Conservation (phyloP, 108 stramenopile genomes). For the Discostella pseudostelligera region DNA sequence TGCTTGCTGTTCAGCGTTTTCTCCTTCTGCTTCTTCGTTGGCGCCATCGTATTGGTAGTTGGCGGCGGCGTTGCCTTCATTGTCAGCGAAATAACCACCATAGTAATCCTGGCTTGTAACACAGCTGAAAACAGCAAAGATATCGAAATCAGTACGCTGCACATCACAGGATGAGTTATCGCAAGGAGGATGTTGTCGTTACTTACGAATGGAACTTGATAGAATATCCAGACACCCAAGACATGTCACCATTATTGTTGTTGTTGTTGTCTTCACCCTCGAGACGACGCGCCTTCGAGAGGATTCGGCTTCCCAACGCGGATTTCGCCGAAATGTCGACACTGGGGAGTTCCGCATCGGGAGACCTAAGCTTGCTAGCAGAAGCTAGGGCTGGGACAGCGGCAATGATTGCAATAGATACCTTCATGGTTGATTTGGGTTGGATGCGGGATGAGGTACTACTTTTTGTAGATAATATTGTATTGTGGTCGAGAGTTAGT, state of each 20-base stretch:
- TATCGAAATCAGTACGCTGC: no score
- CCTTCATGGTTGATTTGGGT: slow-evolving; percentile 3
- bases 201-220: slow-evolving; percentile 74
- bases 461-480: neutral
- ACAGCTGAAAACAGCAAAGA: slow-evolving; percentile 6
- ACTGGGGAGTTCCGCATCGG: slow-evolving; percentile 5
- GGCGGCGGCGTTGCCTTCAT: neutral
- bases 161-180: no score
- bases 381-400: slow-evolving; percentile 25
- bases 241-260: slow-evolving; percentile 27
- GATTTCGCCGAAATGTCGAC: slow-evolving; percentile 45
- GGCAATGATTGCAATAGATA: slow-evolving; percentile 7
- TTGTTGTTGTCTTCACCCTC: slow-evolving; percentile 33
- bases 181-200: no score
- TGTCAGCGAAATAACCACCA: slow-evolving; percentile 55
- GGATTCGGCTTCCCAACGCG: slow-evolving; percentile 40
- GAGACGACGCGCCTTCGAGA: slow-evolving; percentile 65
- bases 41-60: slow-evolving; percentile 5
- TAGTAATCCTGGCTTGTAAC: slow-evolving; percentile 33
- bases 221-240: slow-evolving; percentile 62
- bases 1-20: neutral
- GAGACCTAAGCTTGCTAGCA: slow-evolving; percentile 18
- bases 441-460: neutral
- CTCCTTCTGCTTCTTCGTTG: neutral
- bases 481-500: no score